Conservation (phyloP, 768 basidiomycete species). For the Kwoniella heveanensis region DNA sequence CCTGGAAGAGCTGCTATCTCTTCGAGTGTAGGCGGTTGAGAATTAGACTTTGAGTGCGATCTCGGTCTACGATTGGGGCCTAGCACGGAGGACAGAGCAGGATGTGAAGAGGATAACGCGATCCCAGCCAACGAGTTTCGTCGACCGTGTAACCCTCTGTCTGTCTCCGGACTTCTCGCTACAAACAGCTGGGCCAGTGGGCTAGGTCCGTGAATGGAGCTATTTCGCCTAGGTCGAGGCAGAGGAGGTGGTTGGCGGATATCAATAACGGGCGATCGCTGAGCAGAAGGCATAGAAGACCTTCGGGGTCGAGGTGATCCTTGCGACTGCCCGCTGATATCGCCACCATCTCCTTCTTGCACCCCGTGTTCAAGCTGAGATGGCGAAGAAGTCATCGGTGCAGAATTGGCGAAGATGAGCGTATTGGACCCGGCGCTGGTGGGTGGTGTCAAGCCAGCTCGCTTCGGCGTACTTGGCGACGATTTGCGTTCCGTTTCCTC, state of each 20-base stretch:
- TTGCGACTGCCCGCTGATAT: not conserved
- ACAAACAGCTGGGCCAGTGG: conserved; percentile 54
- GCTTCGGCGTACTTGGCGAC: not conserved
- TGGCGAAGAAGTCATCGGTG: conserved; percentile 18
- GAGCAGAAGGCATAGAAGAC: conserved; percentile 16
- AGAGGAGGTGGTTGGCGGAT: conserved; percentile 6
- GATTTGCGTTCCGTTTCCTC: conserved; percentile 14
- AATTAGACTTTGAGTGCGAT: conserved; percentile 3
- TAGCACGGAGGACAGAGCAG: conserved; percentile 18
- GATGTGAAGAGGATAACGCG: conserved; percentile 28
- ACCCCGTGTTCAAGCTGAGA: conserved; percentile 16
- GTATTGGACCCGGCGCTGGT: conserved; percentile 5
- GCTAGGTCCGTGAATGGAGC: conserved; percentile 50
- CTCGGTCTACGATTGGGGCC: conserved; percentile 10
- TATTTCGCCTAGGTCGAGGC: conserved; percentile 39
- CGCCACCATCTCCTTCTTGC: not conserved
- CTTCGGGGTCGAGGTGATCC: not conserved
- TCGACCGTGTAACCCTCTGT: conserved; percentile 18
- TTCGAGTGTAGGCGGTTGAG: not conserved
- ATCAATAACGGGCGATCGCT: conserved; percentile 11
- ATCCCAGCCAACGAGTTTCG: conserved; percentile 16
- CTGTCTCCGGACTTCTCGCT: conserved; percentile 13
- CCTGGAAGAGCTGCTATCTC: not conserved
- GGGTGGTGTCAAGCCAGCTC: not conserved
- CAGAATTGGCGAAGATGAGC: conserved; percentile 13